phyloP scores from a whole-genome alignment of 2,329 filamentous ascomycete genomes.

The Diaporthe citriasiana region DNA sequence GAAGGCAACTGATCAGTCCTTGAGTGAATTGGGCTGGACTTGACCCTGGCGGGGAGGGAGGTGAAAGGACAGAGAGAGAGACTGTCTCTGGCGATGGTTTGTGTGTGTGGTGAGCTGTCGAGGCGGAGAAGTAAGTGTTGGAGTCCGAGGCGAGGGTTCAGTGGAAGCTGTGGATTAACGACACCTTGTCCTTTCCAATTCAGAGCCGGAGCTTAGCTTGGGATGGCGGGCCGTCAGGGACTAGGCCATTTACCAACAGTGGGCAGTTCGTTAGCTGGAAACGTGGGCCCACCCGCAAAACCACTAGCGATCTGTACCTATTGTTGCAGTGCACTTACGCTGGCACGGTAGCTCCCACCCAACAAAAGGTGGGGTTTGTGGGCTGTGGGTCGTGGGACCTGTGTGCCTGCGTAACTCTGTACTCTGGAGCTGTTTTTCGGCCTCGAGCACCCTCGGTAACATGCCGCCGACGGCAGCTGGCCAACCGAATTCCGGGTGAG shows the following conservation, averaged over 20 bases:
- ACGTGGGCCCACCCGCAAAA: slow-evolving; percentile 15
- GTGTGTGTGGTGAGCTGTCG: slow-evolving; percentile 21
- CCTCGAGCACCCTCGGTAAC: slow-evolving; percentile 19
- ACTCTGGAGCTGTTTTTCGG: slow-evolving; percentile 1
- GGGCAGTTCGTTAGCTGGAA: background rate
- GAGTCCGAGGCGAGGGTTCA: slow-evolving; percentile 19
- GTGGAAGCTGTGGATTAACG: slow-evolving; percentile 30
- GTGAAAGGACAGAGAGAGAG: slow-evolving; percentile 32
- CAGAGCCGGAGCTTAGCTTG: slow-evolving; percentile 31
- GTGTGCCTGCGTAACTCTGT: slow-evolving; percentile 12
- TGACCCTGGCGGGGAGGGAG: slow-evolving; percentile 10
- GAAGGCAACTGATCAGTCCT: slow-evolving; percentile 21
- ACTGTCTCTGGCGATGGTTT: slow-evolving; percentile 26
- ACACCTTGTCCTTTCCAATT: slow-evolving; percentile 35
- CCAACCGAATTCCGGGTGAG: background rate
- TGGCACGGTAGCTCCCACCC: slow-evolving; percentile 9
- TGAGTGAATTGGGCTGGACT: slow-evolving; percentile 1
- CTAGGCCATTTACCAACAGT: background rate
- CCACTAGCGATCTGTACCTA: slow-evolving; percentile 25
- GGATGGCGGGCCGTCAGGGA: slow-evolving; percentile 27
- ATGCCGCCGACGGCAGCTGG: slow-evolving; percentile 21
- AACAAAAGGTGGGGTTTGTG: slow-evolving; percentile 26
- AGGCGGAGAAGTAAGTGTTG: slow-evolving; percentile 22
- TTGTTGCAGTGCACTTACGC: background rate
- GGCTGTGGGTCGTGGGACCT: slow-evolving; percentile 8